These are phyloP conservation scores for Penicillium expansum DNA, from an alignment of 2,329 filamentous ascomycete species.

Conservation along the genomic window DNA sequence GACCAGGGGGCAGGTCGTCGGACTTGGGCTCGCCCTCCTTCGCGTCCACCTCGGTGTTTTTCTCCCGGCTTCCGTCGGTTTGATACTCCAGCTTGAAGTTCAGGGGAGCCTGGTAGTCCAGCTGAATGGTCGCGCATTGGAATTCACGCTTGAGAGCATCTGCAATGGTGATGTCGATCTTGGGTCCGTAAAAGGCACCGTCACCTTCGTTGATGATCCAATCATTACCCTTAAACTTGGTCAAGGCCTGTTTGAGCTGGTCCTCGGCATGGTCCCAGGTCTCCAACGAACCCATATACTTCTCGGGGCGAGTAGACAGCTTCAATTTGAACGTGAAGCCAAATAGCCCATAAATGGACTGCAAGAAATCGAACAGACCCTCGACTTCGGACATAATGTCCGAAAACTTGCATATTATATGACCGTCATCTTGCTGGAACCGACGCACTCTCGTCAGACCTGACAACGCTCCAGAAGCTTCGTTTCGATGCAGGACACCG, in stretches of 20 bases:
- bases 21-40: slow-evolving; percentile 43
- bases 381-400: slow-evolving; percentile 71
- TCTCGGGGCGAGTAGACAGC: slow-evolving; percentile 85
- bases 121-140: slow-evolving; percentile 91
- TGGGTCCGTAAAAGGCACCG: slow-evolving; percentile 96
- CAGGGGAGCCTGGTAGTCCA: slow-evolving; percentile 80
- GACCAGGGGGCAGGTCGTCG: slow-evolving; percentile 38
- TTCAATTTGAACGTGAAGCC: slow-evolving; percentile 92
- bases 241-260: slow-evolving; percentile 73
- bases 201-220: slow-evolving; percentile 95
- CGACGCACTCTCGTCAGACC: slow-evolving; percentile 87
- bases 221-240: slow-evolving; percentile 69
- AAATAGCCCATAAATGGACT: slow-evolving; percentile 74
- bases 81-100: slow-evolving; percentile 88
- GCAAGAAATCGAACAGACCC: slow-evolving; percentile 82
- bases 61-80: slow-evolving; percentile 64
- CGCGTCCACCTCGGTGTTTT: slow-evolving; percentile 30
- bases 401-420: slow-evolving; percentile 73
- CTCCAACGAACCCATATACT: slow-evolving; percentile 79
- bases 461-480: slow-evolving; percentile 82
- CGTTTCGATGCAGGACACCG: slow-evolving; percentile 91
- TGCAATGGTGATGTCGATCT: slow-evolving; percentile 94
- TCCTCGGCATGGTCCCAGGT: slow-evolving; percentile 88
- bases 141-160: slow-evolving; percentile 81
- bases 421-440: slow-evolving; percentile 94